Conservation (phyloP, 179 eudicot genomes). For the Gypsophila paniculata region DNA sequence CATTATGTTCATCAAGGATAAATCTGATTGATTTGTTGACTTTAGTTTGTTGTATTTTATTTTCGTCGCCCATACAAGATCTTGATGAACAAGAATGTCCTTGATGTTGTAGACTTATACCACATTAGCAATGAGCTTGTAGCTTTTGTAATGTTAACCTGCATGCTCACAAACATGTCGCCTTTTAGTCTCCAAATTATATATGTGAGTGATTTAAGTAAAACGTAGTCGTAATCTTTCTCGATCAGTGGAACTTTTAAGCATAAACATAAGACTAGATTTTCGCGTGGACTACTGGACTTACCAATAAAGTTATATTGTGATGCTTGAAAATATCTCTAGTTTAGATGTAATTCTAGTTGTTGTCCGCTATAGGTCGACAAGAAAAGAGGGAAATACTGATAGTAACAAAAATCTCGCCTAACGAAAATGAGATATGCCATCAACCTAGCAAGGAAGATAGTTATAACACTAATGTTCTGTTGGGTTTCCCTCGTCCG, state of each 20-base stretch:
- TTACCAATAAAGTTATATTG: too few relatives aligned
- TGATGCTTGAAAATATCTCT: too few relatives aligned
- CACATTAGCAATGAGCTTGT: not conserved
- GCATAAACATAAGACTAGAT: not conserved
- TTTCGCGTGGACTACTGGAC: not conserved
- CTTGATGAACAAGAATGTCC: not conserved
- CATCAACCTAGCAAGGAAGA: not conserved
- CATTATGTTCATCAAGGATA: conserved; percentile 1
- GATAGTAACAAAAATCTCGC: too few relatives aligned
- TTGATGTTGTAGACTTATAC: not conserved
- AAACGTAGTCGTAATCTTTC: not conserved
- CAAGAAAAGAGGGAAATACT: too few relatives aligned
- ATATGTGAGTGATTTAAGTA: not conserved
- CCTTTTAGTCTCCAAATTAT: not conserved
- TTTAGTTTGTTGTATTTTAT: conserved; percentile 4
- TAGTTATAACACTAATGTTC: not conserved
- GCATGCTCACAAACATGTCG: not conserved
- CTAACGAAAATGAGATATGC: not conserved
- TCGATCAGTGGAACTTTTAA: not conserved
- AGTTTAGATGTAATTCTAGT: too few relatives aligned
- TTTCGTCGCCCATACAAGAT: not conserved
- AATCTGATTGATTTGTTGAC: not conserved
- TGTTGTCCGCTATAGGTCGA: too few relatives aligned
- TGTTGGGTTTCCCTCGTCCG: not conserved
- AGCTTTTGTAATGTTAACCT: not conserved